These are phyloP conservation scores for Chlorella sorokiniana DNA, from an alignment of 139 green algal species.

Conservation along the genomic window DNA sequence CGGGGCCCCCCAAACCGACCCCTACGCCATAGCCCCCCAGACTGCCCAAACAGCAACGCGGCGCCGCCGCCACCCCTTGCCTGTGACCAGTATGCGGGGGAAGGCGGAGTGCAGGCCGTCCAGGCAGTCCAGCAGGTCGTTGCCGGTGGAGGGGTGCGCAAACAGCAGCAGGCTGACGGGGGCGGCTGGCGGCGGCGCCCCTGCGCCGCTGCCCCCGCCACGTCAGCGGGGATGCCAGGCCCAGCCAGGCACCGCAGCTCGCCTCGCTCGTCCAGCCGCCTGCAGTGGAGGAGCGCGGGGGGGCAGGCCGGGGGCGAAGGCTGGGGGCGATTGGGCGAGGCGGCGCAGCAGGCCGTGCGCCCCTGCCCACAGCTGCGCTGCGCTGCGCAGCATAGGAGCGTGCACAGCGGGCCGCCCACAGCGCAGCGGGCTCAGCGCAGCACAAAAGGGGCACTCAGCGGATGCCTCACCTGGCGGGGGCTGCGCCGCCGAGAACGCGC, in stretches of 20 bases:
- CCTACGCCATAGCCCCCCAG: neutral
- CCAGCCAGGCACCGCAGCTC: neutral
- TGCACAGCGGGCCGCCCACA: too few species aligned
- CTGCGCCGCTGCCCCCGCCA: too few species aligned
- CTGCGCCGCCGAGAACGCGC: constrained; percentile 7
- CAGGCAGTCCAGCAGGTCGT: neutral
- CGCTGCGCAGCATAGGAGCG: too few species aligned
- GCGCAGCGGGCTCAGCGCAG: neutral
- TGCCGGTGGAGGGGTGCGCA: neutral
- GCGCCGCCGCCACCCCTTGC: neutral
- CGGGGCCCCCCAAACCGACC: neutral
- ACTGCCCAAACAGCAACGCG: neutral
- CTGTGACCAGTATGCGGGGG: constrained; percentile 4
- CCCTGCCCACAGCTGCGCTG: too few species aligned
- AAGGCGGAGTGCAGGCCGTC: neutral
- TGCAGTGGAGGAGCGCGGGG: too few species aligned
- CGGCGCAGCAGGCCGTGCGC: too few species aligned
- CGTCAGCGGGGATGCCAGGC: neutral
- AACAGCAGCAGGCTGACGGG: constrained; percentile 17
- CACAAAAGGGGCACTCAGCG: neutral
- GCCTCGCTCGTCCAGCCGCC: neutral
- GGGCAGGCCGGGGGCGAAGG: too few species aligned
- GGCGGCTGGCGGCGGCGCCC: too few species aligned
- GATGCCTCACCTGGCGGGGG: neutral
- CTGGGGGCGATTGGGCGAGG: too few species aligned